Conservation (phyloP, 176 grass and related monocot genomes). For the Phyllostachys edulis region DNA sequence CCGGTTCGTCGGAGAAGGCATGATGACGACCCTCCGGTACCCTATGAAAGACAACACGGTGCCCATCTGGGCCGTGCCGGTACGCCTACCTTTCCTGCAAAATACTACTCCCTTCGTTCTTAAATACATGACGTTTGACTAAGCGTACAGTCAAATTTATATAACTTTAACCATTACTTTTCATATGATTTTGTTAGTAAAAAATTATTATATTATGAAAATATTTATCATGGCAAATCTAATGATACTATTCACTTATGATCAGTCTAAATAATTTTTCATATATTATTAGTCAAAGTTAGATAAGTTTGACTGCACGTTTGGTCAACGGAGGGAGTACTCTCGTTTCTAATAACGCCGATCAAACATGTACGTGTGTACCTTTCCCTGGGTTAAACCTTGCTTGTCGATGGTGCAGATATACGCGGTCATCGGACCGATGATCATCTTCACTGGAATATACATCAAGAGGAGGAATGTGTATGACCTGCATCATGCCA, state of each 20-base stretch:
- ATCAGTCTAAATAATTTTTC: too few relatives aligned
- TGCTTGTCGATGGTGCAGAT: not conserved
- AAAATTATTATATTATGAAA: too few relatives aligned
- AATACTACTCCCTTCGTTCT: too few relatives aligned
- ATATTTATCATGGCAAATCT: too few relatives aligned
- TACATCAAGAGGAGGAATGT: constrained; percentile 50
- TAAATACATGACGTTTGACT: too few relatives aligned
- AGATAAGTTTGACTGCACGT: too few relatives aligned
- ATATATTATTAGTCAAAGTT: too few relatives aligned
- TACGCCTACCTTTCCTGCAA: constrained; percentile 8
- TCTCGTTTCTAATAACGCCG: not conserved
- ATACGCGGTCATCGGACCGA: constrained; percentile 19
- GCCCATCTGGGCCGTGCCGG: constrained; percentile 78
- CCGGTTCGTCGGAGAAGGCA: constrained; percentile 69
- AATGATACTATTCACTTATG: too few relatives aligned
- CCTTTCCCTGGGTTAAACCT: not conserved
- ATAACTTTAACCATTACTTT: too few relatives aligned
- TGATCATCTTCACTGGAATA: constrained; percentile 36
- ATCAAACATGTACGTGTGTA: not conserved
- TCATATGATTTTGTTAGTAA: too few relatives aligned
- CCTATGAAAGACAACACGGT: constrained; percentile 73
- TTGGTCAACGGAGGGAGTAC: too few relatives aligned
- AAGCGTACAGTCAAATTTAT: too few relatives aligned
- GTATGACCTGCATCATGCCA: constrained; percentile 54
- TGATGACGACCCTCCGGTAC: constrained; percentile 61